A percentile compares a stretch with the other conserved stretches of the same genome.
These are phyloP conservation scores for Nephromyces sp. DNA, from an alignment of 169 alveolate species.

Conservation along the genomic window DNA sequence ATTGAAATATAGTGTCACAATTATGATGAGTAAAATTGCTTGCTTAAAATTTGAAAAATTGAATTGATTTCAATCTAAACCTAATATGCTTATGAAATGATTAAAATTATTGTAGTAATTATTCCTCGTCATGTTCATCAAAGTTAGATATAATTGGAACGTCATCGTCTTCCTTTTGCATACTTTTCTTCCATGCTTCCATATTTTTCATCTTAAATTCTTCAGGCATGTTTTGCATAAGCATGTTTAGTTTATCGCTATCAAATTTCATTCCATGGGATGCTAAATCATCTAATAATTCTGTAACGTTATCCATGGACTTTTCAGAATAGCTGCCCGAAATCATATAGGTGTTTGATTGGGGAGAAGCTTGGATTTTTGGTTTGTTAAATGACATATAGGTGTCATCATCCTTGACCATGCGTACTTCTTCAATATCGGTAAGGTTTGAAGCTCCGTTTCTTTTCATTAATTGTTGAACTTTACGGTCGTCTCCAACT, in stretches of 20 bases:
- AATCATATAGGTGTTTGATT: conserved; percentile 85
- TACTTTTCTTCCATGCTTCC: not conserved
- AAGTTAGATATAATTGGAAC: conserved; percentile 32
- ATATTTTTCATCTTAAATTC: not conserved
- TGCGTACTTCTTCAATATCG: conserved; percentile 87
- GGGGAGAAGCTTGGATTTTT: conserved; percentile 79
- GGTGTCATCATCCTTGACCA: conserved; percentile 87
- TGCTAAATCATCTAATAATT: conserved; percentile 1
- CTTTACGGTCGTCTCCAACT: conserved; percentile 82
- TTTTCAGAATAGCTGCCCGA: conserved; percentile 84
- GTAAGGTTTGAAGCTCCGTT: conserved; percentile 85
- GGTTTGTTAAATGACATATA: conserved; percentile 84
- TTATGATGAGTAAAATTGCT: too few relatives aligned
- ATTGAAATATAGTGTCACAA: too few relatives aligned
- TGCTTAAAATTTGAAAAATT: too few relatives aligned
- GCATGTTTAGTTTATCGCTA: conserved; percentile 3
- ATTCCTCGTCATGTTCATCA: conserved; percentile 14
- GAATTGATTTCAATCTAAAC: too few relatives aligned
- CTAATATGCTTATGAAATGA: too few relatives aligned
- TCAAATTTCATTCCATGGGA: conserved; percentile 6
- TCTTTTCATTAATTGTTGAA: conserved; percentile 76
- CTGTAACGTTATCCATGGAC: conserved; percentile 27
- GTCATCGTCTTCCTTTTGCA: conserved; percentile 18
- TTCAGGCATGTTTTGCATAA: conserved; percentile 17
- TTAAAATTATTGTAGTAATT: too few relatives aligned